phyloP scores from a whole-genome alignment of 805 yeast genomes.

The Schizosaccharomyces cryophilus region DNA sequence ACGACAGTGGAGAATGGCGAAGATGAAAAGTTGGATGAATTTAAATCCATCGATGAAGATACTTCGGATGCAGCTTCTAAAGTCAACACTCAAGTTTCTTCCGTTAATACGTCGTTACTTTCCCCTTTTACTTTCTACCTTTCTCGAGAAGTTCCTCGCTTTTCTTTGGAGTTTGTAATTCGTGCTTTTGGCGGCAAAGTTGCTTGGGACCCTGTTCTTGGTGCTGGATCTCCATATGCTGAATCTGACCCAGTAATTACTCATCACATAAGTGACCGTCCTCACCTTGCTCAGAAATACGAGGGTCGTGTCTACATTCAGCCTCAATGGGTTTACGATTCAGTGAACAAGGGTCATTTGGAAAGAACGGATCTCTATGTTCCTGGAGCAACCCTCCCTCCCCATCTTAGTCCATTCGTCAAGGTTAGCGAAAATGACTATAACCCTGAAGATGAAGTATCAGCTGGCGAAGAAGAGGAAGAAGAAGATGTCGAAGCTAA shows the following conservation, averaged over 20 bases:
- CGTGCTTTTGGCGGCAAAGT: slow-evolving; percentile 68
- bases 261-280: slow-evolving; percentile 88
- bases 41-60: slow-evolving; percentile 22
- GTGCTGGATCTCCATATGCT: slow-evolving; percentile 27
- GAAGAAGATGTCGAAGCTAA: slow-evolving; percentile 27
- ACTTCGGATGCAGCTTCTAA: background rate
- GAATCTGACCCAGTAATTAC: slow-evolving; percentile 29
- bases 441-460: slow-evolving; percentile 36
- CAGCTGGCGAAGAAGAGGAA: slow-evolving; percentile 22
- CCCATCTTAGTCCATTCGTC: slow-evolving; percentile 88
- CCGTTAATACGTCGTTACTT: slow-evolving; percentile 38
- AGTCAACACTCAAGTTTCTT: background rate
- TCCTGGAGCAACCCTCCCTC: slow-evolving; percentile 88
- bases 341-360: slow-evolving; percentile 51
- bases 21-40: slow-evolving; percentile 36
- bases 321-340: slow-evolving; percentile 96
- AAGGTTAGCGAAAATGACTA: slow-evolving; percentile 71
- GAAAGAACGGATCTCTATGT: slow-evolving; percentile 61
- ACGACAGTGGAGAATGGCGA: slow-evolving; percentile 20
- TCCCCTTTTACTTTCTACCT: slow-evolving; percentile 56
- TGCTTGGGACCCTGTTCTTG: slow-evolving; percentile 68
- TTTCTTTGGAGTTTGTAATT: slow-evolving; percentile 66
- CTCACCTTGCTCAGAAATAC: slow-evolving; percentile 47
- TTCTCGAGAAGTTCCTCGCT: slow-evolving; percentile 90
- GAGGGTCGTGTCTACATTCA: slow-evolving; percentile 85